phyloP scores from a whole-genome alignment of 805 yeast species.

The Sugiyamaella valdiviana region DNA sequence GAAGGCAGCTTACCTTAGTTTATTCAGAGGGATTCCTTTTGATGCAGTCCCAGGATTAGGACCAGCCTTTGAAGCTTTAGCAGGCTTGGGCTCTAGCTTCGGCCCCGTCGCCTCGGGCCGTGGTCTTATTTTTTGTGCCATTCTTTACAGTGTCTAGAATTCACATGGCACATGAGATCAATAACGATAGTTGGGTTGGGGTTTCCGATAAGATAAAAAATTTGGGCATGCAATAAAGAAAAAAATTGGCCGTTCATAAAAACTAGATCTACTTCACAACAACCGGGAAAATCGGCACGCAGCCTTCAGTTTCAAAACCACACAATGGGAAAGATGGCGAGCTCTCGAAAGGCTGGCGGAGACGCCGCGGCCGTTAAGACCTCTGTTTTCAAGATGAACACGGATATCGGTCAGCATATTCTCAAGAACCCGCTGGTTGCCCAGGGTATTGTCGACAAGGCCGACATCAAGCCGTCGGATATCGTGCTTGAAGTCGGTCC shows the following conservation, averaged over 20 bases:
- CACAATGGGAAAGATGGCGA: conserved; percentile 31
- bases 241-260: neutral
- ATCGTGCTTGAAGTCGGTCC: conserved; percentile 96
- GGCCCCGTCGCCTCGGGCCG: neutral
- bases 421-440: conserved; percentile 94
- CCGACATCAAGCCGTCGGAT: conserved; percentile 86
- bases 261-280: neutral
- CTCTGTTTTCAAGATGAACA: conserved; percentile 87
- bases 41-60: neutral
- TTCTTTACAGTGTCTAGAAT: no score
- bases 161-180: neutral
- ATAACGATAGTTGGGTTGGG: neutral
- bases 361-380: conserved; percentile 21
- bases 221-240: neutral
- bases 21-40: neutral
- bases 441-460: conserved; percentile 96
- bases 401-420: conserved; percentile 95
- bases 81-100: neutral
- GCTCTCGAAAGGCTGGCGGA: conserved; percentile 18
- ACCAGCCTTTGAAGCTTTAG: neutral
- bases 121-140: neutral
- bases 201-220: neutral
- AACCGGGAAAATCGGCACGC: neutral
- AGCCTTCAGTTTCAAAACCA: no score
- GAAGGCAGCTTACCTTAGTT: conserved; percentile 1